Conservation (phyloP, 2,329 filamentous ascomycete genomes). For the Blumeriella jaapii region DNA sequence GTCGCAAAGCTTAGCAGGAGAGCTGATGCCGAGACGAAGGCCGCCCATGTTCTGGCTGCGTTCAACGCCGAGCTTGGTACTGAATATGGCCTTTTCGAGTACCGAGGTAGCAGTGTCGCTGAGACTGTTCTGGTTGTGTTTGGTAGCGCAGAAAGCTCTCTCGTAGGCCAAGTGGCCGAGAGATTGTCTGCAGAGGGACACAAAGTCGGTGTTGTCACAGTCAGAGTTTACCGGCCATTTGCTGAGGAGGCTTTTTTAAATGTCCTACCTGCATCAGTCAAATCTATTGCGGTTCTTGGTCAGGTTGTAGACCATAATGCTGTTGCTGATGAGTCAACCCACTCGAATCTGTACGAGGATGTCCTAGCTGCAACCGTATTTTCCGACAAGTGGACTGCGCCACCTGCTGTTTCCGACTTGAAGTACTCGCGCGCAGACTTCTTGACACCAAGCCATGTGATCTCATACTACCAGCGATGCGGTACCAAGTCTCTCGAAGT, state of each 20-base stretch:
- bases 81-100: slow-evolving; percentile 87
- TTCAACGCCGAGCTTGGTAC: slow-evolving; percentile 91
- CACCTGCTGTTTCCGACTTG: slow-evolving; percentile 63
- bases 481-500: slow-evolving; percentile 32
- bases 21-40: slow-evolving; percentile 60
- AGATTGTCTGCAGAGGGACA: slow-evolving; percentile 61
- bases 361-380: slow-evolving; percentile 79
- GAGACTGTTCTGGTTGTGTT: slow-evolving; percentile 84
- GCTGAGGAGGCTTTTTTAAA: slow-evolving; percentile 88
- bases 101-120: slow-evolving; percentile 69
- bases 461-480: slow-evolving; percentile 38
- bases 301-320: slow-evolving; percentile 68
- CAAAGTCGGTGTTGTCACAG: slow-evolving; percentile 79
- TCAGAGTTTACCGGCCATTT: slow-evolving; percentile 90
- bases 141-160: slow-evolving; percentile 79
- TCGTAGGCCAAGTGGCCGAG: slow-evolving; percentile 69
- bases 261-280: slow-evolving; percentile 62
- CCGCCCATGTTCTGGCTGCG: slow-evolving; percentile 56
- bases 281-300: slow-evolving; percentile 73
- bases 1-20: slow-evolving; percentile 54
- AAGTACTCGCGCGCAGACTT: slow-evolving; percentile 70
- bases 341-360: slow-evolving; percentile 86
- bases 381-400: slow-evolving; percentile 50
- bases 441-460: slow-evolving; percentile 44
- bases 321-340: slow-evolving; percentile 62